Conservation (phyloP, 345 rosid species). For the Aurinia saxatilis region DNA sequence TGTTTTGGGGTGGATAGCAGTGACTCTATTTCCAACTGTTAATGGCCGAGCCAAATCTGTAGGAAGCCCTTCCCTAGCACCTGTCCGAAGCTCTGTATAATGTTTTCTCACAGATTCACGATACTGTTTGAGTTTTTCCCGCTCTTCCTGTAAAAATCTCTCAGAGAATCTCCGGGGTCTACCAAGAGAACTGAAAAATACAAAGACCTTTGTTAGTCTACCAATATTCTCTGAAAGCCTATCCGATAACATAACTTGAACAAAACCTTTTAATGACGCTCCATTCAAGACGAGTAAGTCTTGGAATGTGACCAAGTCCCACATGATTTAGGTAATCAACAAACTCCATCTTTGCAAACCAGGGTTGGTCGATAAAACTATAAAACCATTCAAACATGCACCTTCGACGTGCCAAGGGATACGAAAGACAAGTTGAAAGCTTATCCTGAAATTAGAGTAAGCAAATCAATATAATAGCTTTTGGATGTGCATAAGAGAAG, state of each 20-base stretch:
- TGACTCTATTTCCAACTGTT: constrained; percentile 76
- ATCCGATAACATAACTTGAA: constrained; percentile 1
- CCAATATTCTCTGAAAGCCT: background rate
- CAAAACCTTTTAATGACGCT: constrained; percentile 91
- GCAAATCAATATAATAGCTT: background rate
- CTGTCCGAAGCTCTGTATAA: constrained; percentile 71
- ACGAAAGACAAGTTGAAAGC: constrained; percentile 55
- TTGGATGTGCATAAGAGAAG: constrained; percentile 34
- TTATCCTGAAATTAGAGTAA: constrained; percentile 52
- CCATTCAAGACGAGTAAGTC: constrained; percentile 96
- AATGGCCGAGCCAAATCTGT: constrained; percentile 89
- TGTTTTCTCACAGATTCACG: constrained; percentile 86
- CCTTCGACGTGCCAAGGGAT: constrained; percentile 69
- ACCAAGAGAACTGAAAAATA: constrained; percentile 81
- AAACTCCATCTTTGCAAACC: constrained; percentile 98
- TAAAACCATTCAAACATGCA: constrained; percentile 93
- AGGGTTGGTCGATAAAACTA: constrained; percentile 89
- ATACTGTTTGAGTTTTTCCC: constrained; percentile 76
- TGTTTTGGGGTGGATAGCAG: constrained; percentile 84
- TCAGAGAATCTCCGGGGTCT: constrained; percentile 92
- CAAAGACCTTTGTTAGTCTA: constrained; percentile 1
- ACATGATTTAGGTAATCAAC: constrained; percentile 88
- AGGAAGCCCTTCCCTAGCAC: constrained; percentile 83
- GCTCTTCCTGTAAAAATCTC: constrained; percentile 73
- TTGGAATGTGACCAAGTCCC: constrained; percentile 89